A percentile compares a stretch with the other conserved stretches of the same genome.
These are phyloP conservation scores for Trichopus zeylanicus DNA, from an alignment of 116 monocot species.

Conservation along the genomic window DNA sequence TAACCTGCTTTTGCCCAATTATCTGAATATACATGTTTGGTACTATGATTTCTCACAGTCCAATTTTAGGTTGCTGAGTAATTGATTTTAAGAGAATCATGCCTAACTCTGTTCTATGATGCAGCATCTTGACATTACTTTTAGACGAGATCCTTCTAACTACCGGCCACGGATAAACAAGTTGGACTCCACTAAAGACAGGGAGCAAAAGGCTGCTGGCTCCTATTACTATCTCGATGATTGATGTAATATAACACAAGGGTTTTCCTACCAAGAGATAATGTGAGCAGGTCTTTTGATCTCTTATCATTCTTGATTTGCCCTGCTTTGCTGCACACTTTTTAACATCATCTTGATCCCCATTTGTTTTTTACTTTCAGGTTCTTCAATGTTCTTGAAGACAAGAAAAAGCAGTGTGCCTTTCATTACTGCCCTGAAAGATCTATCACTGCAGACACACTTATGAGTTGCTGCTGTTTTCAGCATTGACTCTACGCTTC, in stretches of 20 bases:
- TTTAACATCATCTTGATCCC: no score
- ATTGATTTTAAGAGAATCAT: background rate
- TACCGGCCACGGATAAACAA: slow-evolving; percentile 76
- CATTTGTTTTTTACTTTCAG: background rate
- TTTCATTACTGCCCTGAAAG: no score
- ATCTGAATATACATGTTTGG: no score
- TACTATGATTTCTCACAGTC: background rate
- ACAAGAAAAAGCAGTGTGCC: no score
- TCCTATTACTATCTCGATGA: slow-evolving; percentile 86
- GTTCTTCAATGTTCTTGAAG: no score
- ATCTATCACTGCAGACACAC: no score
- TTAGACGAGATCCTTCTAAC: slow-evolving; percentile 75
- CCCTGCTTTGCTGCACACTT: no score
- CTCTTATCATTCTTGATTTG: background rate
- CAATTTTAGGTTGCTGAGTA: background rate
- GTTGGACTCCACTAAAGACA: slow-evolving; percentile 64
- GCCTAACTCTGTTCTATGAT: slow-evolving; percentile 5
- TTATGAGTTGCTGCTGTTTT: no score
- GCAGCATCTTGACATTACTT: slow-evolving; percentile 83
- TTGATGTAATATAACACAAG: slow-evolving; percentile 12
- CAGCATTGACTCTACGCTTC: no score
- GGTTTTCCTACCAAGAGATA: background rate
- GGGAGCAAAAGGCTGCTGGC: slow-evolving; percentile 72
- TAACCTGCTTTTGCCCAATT: no score
- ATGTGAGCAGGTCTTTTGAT: background rate